These are phyloP conservation scores for Yamadazyma atlantica DNA, from an alignment of 1,139 yeast species.

Conservation along the genomic window DNA sequence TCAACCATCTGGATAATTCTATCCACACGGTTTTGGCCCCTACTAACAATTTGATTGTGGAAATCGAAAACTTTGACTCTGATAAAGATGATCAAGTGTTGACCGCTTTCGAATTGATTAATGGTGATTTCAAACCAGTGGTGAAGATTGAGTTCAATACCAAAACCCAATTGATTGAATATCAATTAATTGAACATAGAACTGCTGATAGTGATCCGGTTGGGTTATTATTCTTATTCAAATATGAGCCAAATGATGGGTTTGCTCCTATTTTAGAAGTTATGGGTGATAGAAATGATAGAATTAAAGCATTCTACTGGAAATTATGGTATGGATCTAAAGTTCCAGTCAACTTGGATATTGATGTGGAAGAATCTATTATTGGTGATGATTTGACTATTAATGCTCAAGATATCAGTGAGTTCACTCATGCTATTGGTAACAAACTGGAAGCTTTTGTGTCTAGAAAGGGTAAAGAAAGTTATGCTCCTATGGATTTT, in stretches of 20 bases:
- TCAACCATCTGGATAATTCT: conserved; percentile 76
- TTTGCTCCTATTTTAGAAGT: conserved; percentile 93
- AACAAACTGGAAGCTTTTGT: conserved; percentile 96
- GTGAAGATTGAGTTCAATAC: conserved; percentile 55
- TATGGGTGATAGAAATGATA: conserved; percentile 85
- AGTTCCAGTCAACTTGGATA: conserved; percentile 56
- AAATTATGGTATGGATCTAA: conserved; percentile 86
- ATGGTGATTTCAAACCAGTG: conserved; percentile 71
- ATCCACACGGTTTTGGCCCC: conserved; percentile 81
- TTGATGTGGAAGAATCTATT: conserved; percentile 68
- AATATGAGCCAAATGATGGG: conserved; percentile 80
- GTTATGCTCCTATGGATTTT: conserved; percentile 98
- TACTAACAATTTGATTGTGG: conserved; percentile 61
- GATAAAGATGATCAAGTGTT: conserved; percentile 55
- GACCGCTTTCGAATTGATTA: conserved; percentile 66
- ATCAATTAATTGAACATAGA: conserved; percentile 84
- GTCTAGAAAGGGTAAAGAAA: conserved; percentile 77
- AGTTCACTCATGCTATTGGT: conserved; percentile 95
- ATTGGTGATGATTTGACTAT: conserved; percentile 72
- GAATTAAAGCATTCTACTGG: conserved; percentile 98
- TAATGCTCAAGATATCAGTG: conserved; percentile 77
- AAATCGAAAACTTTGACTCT: conserved; percentile 37
- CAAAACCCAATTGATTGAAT: conserved; percentile 52
- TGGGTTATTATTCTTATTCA: conserved; percentile 74
- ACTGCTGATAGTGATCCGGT: conserved; percentile 75